Conservation (phyloP, 768 basidiomycete genomes). For the Cystobasidium ongulense region DNA sequence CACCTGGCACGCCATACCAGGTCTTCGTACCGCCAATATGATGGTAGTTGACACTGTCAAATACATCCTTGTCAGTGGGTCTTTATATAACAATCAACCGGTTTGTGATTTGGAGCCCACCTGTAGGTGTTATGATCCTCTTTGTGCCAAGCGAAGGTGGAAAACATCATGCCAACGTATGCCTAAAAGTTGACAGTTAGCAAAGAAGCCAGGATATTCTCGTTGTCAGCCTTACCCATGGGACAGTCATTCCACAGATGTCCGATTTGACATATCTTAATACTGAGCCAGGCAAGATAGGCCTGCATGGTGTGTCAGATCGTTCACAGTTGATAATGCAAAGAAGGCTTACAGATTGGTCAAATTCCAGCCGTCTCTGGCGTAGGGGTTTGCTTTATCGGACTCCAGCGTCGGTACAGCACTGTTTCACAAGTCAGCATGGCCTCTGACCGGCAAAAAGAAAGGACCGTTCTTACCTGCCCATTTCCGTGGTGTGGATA, state of each 20-base stretch:
- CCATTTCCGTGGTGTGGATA: constrained; percentile 92
- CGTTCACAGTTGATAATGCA: constrained; percentile 47
- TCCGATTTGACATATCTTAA: constrained; percentile 96
- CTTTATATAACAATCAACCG: too few relatives aligned
- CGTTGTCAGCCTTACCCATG: constrained; percentile 53
- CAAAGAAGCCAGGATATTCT: not conserved
- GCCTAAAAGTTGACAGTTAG: constrained; percentile 33
- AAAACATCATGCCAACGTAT: constrained; percentile 99
- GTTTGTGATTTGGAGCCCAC: constrained; percentile 92
- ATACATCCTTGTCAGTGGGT: too few relatives aligned
- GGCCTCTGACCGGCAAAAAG: too few relatives aligned
- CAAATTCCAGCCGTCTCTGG: constrained; percentile 91
- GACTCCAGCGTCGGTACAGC: constrained; percentile 94
- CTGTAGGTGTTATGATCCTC: constrained; percentile 97
- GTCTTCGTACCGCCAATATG: constrained; percentile 99
- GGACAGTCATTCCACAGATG: constrained; percentile 98
- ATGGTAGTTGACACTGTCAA: constrained; percentile 45
- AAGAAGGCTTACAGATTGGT: constrained; percentile 55
- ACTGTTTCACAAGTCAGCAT: constrained; percentile 48
- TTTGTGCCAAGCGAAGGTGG: constrained; percentile 99
- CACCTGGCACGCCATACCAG: constrained; percentile 98
- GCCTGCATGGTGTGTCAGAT: constrained; percentile 42
- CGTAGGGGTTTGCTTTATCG: constrained; percentile 75
- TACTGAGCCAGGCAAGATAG: constrained; percentile 82
- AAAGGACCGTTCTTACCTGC: too few relatives aligned